Evolutionary conservation across 164 flowering plant genomes (phyloP), one percentile per base, ranked within the genome.

Genomic region (Macadamia tetraphylla): DNA sequence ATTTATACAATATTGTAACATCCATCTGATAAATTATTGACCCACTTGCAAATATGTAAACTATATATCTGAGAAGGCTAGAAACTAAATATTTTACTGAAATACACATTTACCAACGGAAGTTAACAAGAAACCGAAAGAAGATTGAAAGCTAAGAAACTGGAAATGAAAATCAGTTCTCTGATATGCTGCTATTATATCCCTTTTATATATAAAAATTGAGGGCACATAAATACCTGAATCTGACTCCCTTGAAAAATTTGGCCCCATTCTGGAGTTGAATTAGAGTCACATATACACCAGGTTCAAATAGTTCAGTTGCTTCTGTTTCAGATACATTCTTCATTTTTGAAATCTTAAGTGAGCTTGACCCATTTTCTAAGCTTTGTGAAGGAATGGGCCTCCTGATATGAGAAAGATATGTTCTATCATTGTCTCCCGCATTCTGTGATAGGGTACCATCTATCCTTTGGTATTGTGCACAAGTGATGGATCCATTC

Each of bases 281-380:
- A 60, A 71, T 23, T 46, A 68, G 61, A 44, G 83, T 81, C 1
- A 81, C 75, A 60, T 80, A 83, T 68, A 83, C 87, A 40, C 87
- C 87, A 43, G 81, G 87, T 71, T 83, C 85, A 72, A 81, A 83
- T 60, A 81, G 85, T 65, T 81, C 85, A 63, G 67, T 80, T 13
- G 48, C 73, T 73, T 81, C 77, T 46, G 58, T 64, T 64, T 60
- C 73, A 56, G 64, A 66, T 32, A 67, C 76, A 62, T 68, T 60
- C 56, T 71, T 70, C 31, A 29, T 35, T 55, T 58, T 12, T 35
- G 80, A 58, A 32, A 67, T 30, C 32, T 61, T 64, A 3, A 58
- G 40, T 5, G 66, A 31, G 69, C 60, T 67, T 64, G 73, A 59
- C 12, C 65, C 64, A 35, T 66, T 67, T 55, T 64, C 75, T 66